These are phyloP conservation scores for Falciphora oryzae DNA, from an alignment of 2,329 filamentous ascomycete genomes.

Conservation along the genomic window DNA sequence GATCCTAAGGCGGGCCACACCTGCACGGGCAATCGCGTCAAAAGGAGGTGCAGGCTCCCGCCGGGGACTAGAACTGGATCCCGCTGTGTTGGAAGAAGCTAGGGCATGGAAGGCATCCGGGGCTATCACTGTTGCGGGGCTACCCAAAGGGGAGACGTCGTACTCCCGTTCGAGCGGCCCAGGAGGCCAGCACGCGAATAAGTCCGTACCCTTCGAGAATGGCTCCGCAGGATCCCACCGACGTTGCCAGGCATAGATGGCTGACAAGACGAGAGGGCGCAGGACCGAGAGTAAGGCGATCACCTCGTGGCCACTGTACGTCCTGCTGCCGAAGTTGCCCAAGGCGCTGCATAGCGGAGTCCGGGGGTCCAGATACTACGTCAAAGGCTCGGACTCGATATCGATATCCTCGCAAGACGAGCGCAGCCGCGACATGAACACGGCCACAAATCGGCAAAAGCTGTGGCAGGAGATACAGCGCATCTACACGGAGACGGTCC, in stretches of 20 bases:
- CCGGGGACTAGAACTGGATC: conserved; percentile 31
- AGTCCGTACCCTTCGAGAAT: conserved; percentile 35
- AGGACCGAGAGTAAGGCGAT: conserved; percentile 57
- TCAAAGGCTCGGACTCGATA: conserved; percentile 43
- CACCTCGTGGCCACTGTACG: conserved; percentile 43
- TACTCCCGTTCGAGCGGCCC: conserved; percentile 56
- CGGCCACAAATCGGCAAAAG: conserved; percentile 44
- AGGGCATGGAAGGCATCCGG: conserved; percentile 46
- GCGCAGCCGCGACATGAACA: conserved; percentile 45
- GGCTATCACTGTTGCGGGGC: conserved; percentile 23
- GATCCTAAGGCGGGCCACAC: background rate
- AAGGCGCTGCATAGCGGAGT: conserved; percentile 40
- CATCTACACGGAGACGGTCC: conserved; percentile 42
- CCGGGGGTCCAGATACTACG: conserved; percentile 49
- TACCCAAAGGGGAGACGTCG: conserved; percentile 47
- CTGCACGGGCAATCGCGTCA: background rate
- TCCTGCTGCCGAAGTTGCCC: conserved; percentile 41
- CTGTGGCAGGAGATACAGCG: conserved; percentile 40
- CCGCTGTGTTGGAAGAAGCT: conserved; percentile 43
- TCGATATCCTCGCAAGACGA: conserved; percentile 50
- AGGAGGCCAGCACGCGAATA: conserved; percentile 58
- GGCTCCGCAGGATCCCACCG: background rate
- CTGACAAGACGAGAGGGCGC: background rate
- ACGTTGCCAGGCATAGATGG: background rate
- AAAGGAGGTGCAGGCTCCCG: background rate